Evolutionary conservation across 257 asterid genomes (phyloP).

Genomic region (Solanum sejunctum): DNA sequence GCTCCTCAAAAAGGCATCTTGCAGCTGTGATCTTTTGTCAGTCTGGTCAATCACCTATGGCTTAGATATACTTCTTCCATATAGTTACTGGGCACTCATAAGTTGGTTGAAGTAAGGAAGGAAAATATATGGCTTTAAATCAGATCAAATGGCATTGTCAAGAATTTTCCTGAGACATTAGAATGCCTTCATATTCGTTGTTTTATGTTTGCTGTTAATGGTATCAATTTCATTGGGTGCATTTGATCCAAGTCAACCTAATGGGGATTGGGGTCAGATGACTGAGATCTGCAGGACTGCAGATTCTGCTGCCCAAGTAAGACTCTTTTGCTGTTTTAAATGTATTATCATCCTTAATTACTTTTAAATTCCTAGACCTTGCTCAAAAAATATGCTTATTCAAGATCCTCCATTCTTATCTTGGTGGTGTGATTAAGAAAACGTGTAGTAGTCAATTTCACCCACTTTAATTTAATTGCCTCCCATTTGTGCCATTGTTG

Average conservation of each 20-base stretch:
- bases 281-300: slow-evolving; percentile 13
- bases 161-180: not conserved
- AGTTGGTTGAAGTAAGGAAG: not conserved
- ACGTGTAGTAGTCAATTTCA: not conserved
- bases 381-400: not conserved
- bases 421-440: not conserved
- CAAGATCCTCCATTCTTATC: not conserved
- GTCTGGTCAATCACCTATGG: not conserved
- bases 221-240: slow-evolving; percentile 3
- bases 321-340: slow-evolving; percentile 1
- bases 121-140: not conserved
- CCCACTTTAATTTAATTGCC: not conserved
- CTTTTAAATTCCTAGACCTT: not conserved
- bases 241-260: slow-evolving; percentile 10
- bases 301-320: slow-evolving; percentile 25
- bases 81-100: not conserved
- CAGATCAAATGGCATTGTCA: not conserved
- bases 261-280: slow-evolving; percentile 7
- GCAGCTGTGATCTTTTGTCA: not conserved
- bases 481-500: not conserved
- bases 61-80: not conserved
- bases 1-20: not conserved
- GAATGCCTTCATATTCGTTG: slow-evolving; percentile 2
- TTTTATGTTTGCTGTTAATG: slow-evolving; percentile 7
- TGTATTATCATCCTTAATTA: not conserved